Percentiles rank a stretch among this genome's conserved stretches.
phyloP scores from a whole-genome alignment of 352 stramenopile species.

The Globisporangium polare region DNA sequence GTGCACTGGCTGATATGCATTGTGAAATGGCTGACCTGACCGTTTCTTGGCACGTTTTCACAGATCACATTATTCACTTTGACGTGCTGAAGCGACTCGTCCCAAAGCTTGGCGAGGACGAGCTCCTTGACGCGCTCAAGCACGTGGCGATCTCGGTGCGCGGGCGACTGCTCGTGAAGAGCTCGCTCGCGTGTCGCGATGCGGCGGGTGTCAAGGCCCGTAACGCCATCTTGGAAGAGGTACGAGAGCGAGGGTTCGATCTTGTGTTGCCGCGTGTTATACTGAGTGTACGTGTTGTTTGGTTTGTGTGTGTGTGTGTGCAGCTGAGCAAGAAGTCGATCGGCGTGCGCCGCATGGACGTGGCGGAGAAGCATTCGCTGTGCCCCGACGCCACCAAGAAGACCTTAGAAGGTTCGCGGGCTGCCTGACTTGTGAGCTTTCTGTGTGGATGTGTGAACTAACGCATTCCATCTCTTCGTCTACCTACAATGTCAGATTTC shows the following conservation, averaged over 20 bases:
- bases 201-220: slow-evolving; percentile 28
- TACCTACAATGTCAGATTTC: slow-evolving; percentile 27
- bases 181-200: slow-evolving; percentile 29
- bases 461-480: background rate
- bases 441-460: background rate
- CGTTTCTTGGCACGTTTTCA: background rate
- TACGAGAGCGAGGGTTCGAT: slow-evolving; percentile 10
- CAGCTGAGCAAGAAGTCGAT: slow-evolving; percentile 32
- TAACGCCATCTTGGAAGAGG: slow-evolving; percentile 51
- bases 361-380: slow-evolving; percentile 38
- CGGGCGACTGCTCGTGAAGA: slow-evolving; percentile 39
- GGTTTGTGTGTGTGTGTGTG: background rate
- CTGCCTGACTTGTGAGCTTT: background rate
- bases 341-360: slow-evolving; percentile 40
- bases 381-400: slow-evolving; percentile 42
- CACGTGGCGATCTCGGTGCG: slow-evolving; percentile 39
- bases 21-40: background rate
- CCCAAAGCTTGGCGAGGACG: slow-evolving; percentile 28
- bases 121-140: slow-evolving; percentile 37
- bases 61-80: slow-evolving; percentile 47
- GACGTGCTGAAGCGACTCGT: slow-evolving; percentile 38
- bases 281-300: background rate
- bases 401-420: slow-evolving; percentile 32
- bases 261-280: background rate
- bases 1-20: background rate